These are phyloP conservation scores for Clarireedia homoeocarpa DNA, from an alignment of 2,329 filamentous ascomycete species.

Conservation along the genomic window DNA sequence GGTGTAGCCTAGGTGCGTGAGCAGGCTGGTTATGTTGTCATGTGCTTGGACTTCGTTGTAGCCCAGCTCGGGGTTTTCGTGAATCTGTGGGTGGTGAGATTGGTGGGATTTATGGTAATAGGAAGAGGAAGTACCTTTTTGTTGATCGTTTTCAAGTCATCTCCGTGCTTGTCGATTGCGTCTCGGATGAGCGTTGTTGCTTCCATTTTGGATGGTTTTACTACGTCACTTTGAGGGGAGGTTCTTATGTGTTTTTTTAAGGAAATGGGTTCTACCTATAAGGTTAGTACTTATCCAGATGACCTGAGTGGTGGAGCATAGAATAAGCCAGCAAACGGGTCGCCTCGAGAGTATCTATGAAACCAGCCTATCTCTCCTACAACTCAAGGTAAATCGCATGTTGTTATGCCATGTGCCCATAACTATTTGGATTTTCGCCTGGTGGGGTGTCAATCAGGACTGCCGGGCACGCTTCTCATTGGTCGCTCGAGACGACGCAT, in stretches of 20 bases:
- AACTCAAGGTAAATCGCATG: too few species aligned
- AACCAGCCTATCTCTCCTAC: too few species aligned
- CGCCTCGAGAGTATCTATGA: too few species aligned
- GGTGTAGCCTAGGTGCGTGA: constrained; percentile 37
- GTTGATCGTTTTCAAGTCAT: constrained; percentile 10
- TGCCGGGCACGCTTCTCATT: too few species aligned
- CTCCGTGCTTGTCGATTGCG: constrained; percentile 2
- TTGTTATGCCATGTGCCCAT: too few species aligned
- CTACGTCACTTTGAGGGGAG: not conserved
- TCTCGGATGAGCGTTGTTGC: not conserved
- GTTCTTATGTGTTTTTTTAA: not conserved
- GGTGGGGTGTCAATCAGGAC: too few species aligned
- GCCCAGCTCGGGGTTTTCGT: constrained; percentile 41
- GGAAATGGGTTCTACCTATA: too few species aligned
- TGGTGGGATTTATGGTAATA: not conserved
- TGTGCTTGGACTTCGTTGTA: constrained; percentile 46
- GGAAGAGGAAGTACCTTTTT: not conserved
- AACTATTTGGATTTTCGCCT: too few species aligned
- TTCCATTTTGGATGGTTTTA: not conserved
- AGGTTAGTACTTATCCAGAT: too few species aligned
- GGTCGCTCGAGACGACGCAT: not conserved
- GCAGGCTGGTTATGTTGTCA: constrained; percentile 38
- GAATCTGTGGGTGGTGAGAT: constrained; percentile 28
- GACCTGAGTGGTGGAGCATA: too few species aligned
- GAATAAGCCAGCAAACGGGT: too few species aligned